These are phyloP conservation scores for Cytospora piceicola DNA, from an alignment of 2,329 filamentous ascomycete species.

Conservation along the genomic window DNA sequence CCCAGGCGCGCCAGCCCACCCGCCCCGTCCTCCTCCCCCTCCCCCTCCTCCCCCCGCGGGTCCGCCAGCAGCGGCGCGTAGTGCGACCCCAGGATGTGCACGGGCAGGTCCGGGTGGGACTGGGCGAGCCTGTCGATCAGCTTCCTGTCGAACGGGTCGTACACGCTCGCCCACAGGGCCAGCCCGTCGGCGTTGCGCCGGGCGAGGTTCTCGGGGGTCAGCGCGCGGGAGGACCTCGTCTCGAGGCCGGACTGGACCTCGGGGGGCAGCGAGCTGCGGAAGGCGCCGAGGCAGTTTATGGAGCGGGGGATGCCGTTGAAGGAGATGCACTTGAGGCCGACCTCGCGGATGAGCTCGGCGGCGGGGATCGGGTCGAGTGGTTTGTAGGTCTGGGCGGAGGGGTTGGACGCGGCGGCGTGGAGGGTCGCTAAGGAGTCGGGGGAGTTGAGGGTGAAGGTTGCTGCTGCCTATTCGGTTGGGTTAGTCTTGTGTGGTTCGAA, in stretches of 20 bases:
- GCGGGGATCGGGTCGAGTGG: slow-evolving; percentile 47
- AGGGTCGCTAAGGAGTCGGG: slow-evolving; percentile 72
- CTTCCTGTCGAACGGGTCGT: slow-evolving; percentile 74
- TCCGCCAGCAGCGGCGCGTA: slow-evolving; percentile 77
- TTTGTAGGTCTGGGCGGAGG: slow-evolving; percentile 29
- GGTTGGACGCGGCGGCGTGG: slow-evolving; percentile 53
- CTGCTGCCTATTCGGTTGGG: slow-evolving; percentile 62
- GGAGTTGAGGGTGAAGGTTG: slow-evolving; percentile 85
- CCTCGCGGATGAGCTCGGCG: slow-evolving; percentile 75
- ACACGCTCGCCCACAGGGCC: slow-evolving; percentile 75
- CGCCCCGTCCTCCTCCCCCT: slow-evolving; percentile 43
- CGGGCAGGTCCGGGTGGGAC: slow-evolving; percentile 81
- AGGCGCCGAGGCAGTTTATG: slow-evolving; percentile 80
- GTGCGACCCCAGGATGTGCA: slow-evolving; percentile 75
- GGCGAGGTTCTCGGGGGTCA: slow-evolving; percentile 57
- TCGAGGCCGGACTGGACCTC: slow-evolving; percentile 58
- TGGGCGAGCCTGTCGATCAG: slow-evolving; percentile 70
- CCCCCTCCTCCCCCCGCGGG: slow-evolving; percentile 48
- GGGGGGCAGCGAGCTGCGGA: slow-evolving; percentile 64
- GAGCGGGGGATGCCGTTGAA: slow-evolving; percentile 83
- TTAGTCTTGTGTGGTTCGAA: background rate
- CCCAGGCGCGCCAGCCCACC: slow-evolving; percentile 61
- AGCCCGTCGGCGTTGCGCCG: slow-evolving; percentile 62
- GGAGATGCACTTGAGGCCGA: slow-evolving; percentile 76
- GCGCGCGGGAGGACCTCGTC: slow-evolving; percentile 58